phyloP scores from a whole-genome alignment of 768 basidiomycete genomes.

The Floccularia luteovirens region DNA sequence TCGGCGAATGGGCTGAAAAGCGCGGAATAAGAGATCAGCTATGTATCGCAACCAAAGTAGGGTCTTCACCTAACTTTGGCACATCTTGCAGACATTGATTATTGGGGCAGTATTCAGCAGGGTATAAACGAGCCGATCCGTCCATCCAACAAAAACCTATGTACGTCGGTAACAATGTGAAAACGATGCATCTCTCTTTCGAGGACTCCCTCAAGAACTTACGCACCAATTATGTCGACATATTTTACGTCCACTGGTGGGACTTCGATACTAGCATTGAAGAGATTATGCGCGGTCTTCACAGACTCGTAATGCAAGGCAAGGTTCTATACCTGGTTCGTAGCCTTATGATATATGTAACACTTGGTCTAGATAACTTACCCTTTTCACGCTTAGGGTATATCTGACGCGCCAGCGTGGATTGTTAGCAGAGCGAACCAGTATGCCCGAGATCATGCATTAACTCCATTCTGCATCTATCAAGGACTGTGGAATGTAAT shows the following conservation, averaged over 20 bases:
- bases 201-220: conserved; percentile 38
- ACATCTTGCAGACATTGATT: too few species aligned
- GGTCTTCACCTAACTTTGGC: not conserved
- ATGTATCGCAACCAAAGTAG: conserved; percentile 38
- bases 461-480: conserved; percentile 47
- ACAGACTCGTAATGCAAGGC: conserved; percentile 39
- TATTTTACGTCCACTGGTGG: conserved; percentile 43
- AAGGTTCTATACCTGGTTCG: conserved; percentile 41
- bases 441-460: conserved; percentile 38
- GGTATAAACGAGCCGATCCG: conserved; percentile 18
- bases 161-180: conserved; percentile 40
- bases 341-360: not conserved
- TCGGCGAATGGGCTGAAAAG: conserved; percentile 45
- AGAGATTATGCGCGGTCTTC: conserved; percentile 50
- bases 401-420: conserved; percentile 40
- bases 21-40: conserved; percentile 39
- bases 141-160: conserved; percentile 23
- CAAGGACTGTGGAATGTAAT: conserved; percentile 39
- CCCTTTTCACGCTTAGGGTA: conserved; percentile 17
- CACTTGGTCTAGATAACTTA: not conserved
- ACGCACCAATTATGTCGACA: conserved; percentile 36
- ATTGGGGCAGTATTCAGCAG: conserved; percentile 22
- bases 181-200: conserved; percentile 33
- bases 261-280: conserved; percentile 44
- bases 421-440: conserved; percentile 39